These are phyloP conservation scores for Secale cereale DNA, from an alignment of 176 grass and related monocot genomes.

Conservation along the genomic window DNA sequence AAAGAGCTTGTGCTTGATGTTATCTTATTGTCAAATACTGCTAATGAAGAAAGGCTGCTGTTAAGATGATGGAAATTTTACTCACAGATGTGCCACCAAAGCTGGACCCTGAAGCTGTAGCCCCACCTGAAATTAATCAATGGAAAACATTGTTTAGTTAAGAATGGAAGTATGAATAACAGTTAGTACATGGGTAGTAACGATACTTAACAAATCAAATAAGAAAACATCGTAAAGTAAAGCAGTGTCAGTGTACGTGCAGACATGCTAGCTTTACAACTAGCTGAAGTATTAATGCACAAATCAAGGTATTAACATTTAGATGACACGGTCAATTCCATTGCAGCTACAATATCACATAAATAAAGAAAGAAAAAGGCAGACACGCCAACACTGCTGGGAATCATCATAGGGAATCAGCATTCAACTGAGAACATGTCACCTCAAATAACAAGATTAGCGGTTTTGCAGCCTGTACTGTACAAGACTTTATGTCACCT, in stretches of 20 bases:
- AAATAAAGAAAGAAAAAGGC: background rate
- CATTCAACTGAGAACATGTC: background rate
- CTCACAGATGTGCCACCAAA: constrained; percentile 87
- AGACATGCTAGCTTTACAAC: background rate
- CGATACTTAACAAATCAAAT: background rate
- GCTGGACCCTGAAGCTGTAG: constrained; percentile 78
- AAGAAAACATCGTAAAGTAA: background rate
- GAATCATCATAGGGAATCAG: background rate
- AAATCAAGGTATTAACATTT: background rate
- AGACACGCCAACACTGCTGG: background rate
- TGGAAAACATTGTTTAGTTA: background rate
- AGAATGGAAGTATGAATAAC: background rate
- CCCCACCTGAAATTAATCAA: constrained; percentile 63
- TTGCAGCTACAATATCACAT: background rate
- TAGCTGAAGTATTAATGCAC: background rate
- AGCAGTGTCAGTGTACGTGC: background rate
- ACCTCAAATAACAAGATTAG: background rate
- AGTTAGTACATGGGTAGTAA: background rate
- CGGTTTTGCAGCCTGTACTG: background rate
- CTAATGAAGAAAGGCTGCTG: background rate
- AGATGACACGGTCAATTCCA: background rate
- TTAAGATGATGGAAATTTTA: constrained; percentile 18
- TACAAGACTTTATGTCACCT: background rate
- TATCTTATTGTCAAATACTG: background rate
- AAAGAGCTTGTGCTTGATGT: constrained; percentile 14